phyloP scores from a whole-genome alignment of 2,329 filamentous ascomycete species.

The Elsinoe batatas region DNA sequence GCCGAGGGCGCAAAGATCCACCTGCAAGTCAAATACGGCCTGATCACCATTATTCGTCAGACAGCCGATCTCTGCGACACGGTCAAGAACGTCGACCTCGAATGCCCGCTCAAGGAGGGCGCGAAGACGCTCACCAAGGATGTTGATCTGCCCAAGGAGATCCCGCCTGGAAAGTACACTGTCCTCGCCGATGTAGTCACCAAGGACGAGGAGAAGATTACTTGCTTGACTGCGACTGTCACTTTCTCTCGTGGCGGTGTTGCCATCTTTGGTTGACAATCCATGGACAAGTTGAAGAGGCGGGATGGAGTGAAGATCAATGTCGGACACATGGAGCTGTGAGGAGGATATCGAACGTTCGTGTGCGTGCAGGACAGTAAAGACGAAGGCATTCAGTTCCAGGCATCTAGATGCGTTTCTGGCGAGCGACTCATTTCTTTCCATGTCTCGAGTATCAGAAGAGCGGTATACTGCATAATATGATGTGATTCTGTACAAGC shows the following conservation, averaged over 20 bases:
- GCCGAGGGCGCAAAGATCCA: slow-evolving; percentile 70
- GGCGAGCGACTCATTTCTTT: slow-evolving; percentile 5
- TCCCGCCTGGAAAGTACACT: slow-evolving; percentile 83
- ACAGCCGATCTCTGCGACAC: slow-evolving; percentile 81
- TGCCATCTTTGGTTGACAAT: slow-evolving; percentile 7
- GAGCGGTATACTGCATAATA: slow-evolving; percentile 4
- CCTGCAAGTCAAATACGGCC: slow-evolving; percentile 82
- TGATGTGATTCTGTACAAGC: slow-evolving; percentile 1
- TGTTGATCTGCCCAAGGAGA: slow-evolving; percentile 74
- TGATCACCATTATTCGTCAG: slow-evolving; percentile 79
- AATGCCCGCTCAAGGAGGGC: slow-evolving; percentile 81
- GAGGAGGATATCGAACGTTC: neutral
- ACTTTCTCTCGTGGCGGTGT: slow-evolving; percentile 43
- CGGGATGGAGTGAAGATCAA: slow-evolving; percentile 3
- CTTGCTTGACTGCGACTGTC: slow-evolving; percentile 72
- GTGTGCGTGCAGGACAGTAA: neutral
- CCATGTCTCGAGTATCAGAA: slow-evolving; percentile 7
- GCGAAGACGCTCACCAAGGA: slow-evolving; percentile 62
- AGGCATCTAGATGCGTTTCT: neutral
- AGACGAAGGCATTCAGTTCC: neutral
- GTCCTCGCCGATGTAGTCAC: slow-evolving; percentile 80
- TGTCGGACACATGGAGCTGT: neutral
- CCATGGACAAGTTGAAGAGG: neutral
- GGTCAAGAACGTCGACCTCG: slow-evolving; percentile 73
- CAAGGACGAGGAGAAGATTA: slow-evolving; percentile 66